Evolutionary conservation across 1,139 yeast genomes (phyloP).

Genomic region (Kazachstania sp.): DNA sequence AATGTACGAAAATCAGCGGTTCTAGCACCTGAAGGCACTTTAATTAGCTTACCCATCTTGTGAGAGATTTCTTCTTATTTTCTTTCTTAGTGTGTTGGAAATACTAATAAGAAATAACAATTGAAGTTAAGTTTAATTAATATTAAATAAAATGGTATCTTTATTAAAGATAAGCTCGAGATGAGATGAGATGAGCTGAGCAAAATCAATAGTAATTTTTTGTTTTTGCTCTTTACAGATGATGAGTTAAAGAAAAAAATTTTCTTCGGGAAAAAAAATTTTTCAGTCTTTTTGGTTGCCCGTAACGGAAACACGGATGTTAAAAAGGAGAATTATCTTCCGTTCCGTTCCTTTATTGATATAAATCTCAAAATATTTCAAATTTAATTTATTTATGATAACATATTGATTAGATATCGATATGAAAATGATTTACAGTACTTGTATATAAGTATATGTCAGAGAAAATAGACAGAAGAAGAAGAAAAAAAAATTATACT

Average conservation of each 20-base stretch:
- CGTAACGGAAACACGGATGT: neutral
- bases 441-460: too few relatives aligned
- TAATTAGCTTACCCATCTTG: constrained; percentile 26
- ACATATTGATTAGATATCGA: too few relatives aligned
- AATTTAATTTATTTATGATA: too few relatives aligned
- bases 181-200: neutral
- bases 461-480: too few relatives aligned
- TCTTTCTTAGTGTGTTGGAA: neutral
- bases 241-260: neutral
- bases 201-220: neutral
- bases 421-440: too few relatives aligned
- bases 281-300: neutral
- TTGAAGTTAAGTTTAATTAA: neutral
- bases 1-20: constrained; percentile 65
- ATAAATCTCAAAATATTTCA: too few relatives aligned
- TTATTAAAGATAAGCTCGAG: neutral
- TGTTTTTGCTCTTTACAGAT: neutral
- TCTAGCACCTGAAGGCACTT: constrained; percentile 26
- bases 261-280: neutral
- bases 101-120: neutral
- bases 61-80: neutral
- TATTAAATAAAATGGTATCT: neutral
- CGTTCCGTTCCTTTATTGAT: too few relatives aligned
- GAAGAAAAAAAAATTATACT: too few relatives aligned
- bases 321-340: neutral